Base-by-base conservation (phyloP, 495 filamentous ascomycete genomes). In the Neurospora sp. region DNA sequence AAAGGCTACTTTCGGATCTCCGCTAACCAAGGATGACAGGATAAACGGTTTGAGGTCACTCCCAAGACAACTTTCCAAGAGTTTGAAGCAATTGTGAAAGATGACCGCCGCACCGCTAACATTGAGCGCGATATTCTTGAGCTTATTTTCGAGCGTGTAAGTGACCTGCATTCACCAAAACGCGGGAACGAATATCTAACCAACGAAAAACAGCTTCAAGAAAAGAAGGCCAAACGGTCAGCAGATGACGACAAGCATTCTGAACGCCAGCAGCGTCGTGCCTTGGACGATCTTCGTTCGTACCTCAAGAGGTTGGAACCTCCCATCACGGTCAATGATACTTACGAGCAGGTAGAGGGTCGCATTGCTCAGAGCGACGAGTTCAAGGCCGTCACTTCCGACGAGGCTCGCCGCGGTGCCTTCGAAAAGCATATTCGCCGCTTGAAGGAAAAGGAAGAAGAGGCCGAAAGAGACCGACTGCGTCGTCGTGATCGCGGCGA, bases 341-440 rank as follows among this genome's bases (percentile, higher is more conserved):
- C 90, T 27, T 99, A 93, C 88, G 94, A 98, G 71, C 89, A 92
- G 80, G 87, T 97, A 27, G 90, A 89, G 70, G 86, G 90, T 41
- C 89, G 92, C 39, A 85, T 99, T 37, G 90, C 93, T 74, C 91
- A 91, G 71, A 88, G 87, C 39, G 89, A 94, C 14, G 96, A 98
- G 78, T 99, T 91, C 82, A 88, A 90, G 72, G 91, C 90, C 22
- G 77, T 98, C 37, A 86, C 92, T 70, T 88, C 91, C 10, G 96
- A 98, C 31, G 93, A 97, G 39, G 84, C 91, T 42, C 92, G 94
- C 68, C 88, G 90, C 38, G 85, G 87, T 71, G 96, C 94, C 12
- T 98, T 97, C 78, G 96, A 98, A 39, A 99, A 98, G 82, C 87
- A 93, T 76, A 90, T 98, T 72, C 91, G 93, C 45, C 93, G 96